Evolutionary conservation across 192 early-diverging fungal genomes (phyloP).

Genomic region (Coemansia sp.): DNA sequence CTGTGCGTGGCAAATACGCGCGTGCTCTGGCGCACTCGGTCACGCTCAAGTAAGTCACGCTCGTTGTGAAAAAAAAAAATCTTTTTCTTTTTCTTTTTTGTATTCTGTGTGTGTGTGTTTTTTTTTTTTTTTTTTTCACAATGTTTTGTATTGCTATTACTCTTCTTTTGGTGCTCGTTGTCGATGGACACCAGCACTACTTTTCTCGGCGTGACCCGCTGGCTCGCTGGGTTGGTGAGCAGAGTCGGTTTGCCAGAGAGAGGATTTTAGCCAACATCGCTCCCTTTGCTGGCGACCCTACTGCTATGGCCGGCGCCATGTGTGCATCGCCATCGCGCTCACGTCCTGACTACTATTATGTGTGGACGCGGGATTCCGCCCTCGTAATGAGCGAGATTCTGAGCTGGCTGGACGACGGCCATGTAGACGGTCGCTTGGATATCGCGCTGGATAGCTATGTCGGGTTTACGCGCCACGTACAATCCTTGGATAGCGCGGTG

Average conservation of each 20-base stretch:
- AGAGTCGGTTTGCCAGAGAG: not conserved
- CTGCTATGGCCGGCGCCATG: slow-evolving; percentile 37
- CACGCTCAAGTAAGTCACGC: slow-evolving; percentile 2
- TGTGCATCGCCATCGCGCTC: slow-evolving; percentile 48
- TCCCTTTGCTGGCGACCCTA: slow-evolving; percentile 14
- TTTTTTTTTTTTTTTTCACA: not conserved
- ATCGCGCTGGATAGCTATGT: slow-evolving; percentile 25
- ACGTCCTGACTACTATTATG: slow-evolving; percentile 70
- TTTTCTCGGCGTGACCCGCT: not conserved
- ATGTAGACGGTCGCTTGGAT: no score
- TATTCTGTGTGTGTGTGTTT: not conserved
- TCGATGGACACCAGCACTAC: no score
- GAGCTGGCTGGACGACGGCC: slow-evolving; percentile 9
- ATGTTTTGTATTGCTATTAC: not conserved
- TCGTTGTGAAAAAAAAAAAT: not conserved
- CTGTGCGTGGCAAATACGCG: slow-evolving; percentile 29
- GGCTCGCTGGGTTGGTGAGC: slow-evolving; percentile 12
- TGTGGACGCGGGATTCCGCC: slow-evolving; percentile 70
- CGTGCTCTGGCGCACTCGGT: slow-evolving; percentile 12
- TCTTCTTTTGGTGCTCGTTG: not conserved
- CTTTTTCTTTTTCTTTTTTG: not conserved
- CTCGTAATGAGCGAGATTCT: slow-evolving; percentile 58
- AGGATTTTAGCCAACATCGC: slow-evolving; percentile 40
- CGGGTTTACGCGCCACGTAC: slow-evolving; percentile 30
- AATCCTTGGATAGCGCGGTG: not conserved